A percentile compares a stretch with the other conserved stretches of the same genome.
Evolutionary conservation across 2,329 filamentous ascomycete species (phyloP).

Genomic region (Diaporthe sp.): DNA sequence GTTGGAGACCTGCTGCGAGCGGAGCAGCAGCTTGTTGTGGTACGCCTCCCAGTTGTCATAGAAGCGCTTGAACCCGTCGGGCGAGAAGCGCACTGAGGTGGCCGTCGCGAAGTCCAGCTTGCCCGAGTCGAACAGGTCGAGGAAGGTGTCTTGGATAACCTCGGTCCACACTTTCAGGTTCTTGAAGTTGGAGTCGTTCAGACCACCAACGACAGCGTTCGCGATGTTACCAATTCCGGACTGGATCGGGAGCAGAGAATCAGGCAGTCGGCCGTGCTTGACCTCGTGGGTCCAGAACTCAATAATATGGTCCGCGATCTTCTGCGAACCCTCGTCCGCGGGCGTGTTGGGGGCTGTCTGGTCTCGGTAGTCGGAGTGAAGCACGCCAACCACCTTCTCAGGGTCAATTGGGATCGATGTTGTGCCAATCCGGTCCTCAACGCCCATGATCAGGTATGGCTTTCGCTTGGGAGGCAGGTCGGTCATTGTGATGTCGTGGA

Average conservation of each 20-base stretch:
- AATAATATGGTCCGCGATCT: constrained; percentile 84
- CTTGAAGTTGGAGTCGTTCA: constrained; percentile 84
- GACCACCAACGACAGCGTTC: constrained; percentile 89
- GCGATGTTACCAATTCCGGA: constrained; percentile 94
- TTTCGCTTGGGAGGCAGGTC: constrained; percentile 84
- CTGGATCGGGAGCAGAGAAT: constrained; percentile 83
- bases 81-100: constrained; percentile 90
- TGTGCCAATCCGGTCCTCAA: constrained; percentile 88
- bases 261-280: constrained; percentile 78
- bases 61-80: constrained; percentile 91
- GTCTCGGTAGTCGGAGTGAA: constrained; percentile 88
- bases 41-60: constrained; percentile 88
- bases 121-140: constrained; percentile 91
- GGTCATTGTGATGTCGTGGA: constrained; percentile 93
- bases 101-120: constrained; percentile 91
- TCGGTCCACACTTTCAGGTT: constrained; percentile 95
- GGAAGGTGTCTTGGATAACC: constrained; percentile 89
- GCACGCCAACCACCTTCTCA: constrained; percentile 83
- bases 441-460: constrained; percentile 86
- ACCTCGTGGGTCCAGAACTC: constrained; percentile 90
- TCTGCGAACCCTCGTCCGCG: constrained; percentile 78
- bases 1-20: constrained; percentile 90
- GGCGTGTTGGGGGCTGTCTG: constrained; percentile 79
- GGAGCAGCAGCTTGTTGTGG: constrained; percentile 84
- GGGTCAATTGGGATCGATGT: constrained; percentile 87